These are phyloP conservation scores for Solanum chacoense DNA, from an alignment of 305 asterid genomes.

Conservation along the genomic window DNA sequence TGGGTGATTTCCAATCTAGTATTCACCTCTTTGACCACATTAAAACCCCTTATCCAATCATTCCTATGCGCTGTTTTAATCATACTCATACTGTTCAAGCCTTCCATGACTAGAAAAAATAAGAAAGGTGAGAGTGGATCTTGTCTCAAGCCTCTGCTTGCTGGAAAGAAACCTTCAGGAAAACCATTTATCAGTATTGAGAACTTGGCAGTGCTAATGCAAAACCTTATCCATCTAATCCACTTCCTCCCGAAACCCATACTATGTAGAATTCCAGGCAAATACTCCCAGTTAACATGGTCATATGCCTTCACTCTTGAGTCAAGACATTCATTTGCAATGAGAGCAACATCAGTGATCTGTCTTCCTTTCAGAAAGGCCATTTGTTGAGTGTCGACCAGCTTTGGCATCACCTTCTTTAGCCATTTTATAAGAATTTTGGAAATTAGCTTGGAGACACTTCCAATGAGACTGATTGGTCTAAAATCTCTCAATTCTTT, in stretches of 20 bases:
- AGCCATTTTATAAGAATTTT: too few relatives aligned
- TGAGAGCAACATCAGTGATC: too few relatives aligned
- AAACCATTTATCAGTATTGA: background rate
- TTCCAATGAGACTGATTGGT: too few relatives aligned
- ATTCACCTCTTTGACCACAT: background rate
- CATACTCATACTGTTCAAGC: background rate
- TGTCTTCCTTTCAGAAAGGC: too few relatives aligned
- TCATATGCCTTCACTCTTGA: too few relatives aligned
- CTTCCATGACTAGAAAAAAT: background rate
- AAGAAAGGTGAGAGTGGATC: background rate
- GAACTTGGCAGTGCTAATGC: background rate
- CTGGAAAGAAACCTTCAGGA: background rate
- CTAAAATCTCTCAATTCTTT: too few relatives aligned
- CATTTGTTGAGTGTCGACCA: too few relatives aligned
- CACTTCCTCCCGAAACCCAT: background rate
- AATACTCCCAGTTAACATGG: background rate
- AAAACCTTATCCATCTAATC: background rate
- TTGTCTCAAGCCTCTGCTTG: background rate
- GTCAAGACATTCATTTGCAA: too few relatives aligned
- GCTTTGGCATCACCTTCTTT: too few relatives aligned
- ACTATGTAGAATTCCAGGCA: background rate
- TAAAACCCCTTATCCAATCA: background rate
- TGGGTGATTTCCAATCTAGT: background rate
- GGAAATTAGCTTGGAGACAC: too few relatives aligned
- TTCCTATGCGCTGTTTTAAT: background rate